phyloP scores from a whole-genome alignment of 371 early-diverging fungal species.

The Mucor mucedo region DNA sequence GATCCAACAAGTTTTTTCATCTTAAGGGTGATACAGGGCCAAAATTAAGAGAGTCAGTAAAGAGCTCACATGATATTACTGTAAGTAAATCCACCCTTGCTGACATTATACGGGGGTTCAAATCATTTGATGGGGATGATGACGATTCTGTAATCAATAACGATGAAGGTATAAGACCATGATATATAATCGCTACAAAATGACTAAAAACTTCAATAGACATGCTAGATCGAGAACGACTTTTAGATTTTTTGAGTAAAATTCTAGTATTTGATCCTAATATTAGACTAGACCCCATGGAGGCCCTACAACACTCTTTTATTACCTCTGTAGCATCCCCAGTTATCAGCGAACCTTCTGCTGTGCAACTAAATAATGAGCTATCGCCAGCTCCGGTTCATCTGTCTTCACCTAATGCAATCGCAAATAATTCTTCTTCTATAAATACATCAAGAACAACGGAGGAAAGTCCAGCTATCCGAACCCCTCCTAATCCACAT shows the following conservation, averaged over 20 bases:
- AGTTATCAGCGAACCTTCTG: background rate
- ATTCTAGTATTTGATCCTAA: constrained; percentile 78
- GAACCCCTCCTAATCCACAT: background rate
- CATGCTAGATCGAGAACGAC: constrained; percentile 15
- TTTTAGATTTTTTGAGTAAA: constrained; percentile 48
- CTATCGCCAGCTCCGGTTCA: background rate
- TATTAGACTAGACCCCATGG: constrained; percentile 84
- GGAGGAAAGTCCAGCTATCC: constrained; percentile 3
- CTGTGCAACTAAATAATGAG: background rate
- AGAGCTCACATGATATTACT: constrained; percentile 7
- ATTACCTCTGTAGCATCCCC: constrained; percentile 39
- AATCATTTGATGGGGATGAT: constrained; percentile 13
- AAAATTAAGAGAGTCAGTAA: background rate
- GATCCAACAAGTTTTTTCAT: constrained; percentile 11
- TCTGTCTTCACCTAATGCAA: background rate
- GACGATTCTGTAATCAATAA: constrained; percentile 11
- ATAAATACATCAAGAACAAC: constrained; percentile 7
- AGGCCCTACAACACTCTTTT: constrained; percentile 92
- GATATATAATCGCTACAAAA: background rate
- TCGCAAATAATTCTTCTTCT: background rate
- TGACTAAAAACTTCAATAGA: background rate
- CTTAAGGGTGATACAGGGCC: constrained; percentile 2
- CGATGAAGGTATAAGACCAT: background rate
- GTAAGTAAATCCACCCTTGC: constrained; percentile 2
- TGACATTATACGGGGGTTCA: constrained; percentile 15